Conservation (phyloP, 148 eudicot genomes). For the Arbutus unedo region DNA sequence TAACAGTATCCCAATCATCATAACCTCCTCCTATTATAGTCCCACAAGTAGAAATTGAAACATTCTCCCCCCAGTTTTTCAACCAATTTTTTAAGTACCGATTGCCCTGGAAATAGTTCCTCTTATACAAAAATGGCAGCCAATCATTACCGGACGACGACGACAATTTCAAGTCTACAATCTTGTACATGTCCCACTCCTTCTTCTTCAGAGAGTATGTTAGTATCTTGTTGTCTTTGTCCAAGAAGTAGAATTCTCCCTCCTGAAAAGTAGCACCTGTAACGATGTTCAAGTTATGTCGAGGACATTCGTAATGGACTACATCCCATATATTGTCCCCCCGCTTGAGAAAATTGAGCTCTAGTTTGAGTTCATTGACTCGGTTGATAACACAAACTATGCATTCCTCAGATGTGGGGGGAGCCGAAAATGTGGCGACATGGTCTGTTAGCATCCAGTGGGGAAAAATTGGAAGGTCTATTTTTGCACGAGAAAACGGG, state of each 20-base stretch:
- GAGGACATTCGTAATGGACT: not conserved
- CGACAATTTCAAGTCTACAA: not conserved
- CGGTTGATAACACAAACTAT: conserved; percentile 16
- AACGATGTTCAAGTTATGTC: not conserved
- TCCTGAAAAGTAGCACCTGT: not conserved
- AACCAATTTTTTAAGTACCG: not conserved
- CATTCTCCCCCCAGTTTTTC: conserved; percentile 6
- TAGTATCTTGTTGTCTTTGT: not conserved
- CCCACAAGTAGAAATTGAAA: conserved; percentile 20
- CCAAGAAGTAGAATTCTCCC: conserved; percentile 18
- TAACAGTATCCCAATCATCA: not conserved
- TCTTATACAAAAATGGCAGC: not conserved
- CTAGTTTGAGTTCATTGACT: not conserved
- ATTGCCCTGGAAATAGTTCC: not conserved
- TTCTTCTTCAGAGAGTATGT: not conserved
- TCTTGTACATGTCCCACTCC: not conserved
- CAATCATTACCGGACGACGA: not conserved
- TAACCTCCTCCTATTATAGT: not conserved
- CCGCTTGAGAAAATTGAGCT: conserved; percentile 20
- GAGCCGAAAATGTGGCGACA: conserved; percentile 20
- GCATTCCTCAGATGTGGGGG: conserved; percentile 25
- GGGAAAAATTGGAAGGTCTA: conserved; percentile 25
- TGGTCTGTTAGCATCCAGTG: not conserved
- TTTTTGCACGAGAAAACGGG: too few species aligned
- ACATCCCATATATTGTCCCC: conserved; percentile 21